Base-by-base conservation (phyloP, 1,139 yeast genomes). In the Nadsonia starkeyi-henricii region DNA sequence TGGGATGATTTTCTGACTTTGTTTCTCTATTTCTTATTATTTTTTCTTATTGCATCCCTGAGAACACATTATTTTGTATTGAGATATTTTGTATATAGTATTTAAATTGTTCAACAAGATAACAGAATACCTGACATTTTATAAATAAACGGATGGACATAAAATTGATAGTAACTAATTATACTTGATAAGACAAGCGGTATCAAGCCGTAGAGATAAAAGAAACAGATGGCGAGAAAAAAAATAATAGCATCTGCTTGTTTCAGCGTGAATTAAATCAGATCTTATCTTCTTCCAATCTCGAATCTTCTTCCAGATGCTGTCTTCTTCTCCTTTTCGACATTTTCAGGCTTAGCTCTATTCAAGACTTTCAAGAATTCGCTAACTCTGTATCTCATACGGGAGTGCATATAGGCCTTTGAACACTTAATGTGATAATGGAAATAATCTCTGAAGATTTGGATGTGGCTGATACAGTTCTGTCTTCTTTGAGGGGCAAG, bases 401-500 rank as follows among this genome's bases (percentile, higher is more conserved):
- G 80, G 51, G 96, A 86, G 68, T 91, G 99, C 84, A 91, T 81
- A 70, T 85, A 93, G 42, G 98, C 97, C 73, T 91, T 91, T 53
- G 96, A 88, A 66, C 96, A 89, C 69, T 91, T 91, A 71, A 91
- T 91, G 65, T 91, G 99, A 69, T 89, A 91, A 66, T 91, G 98
- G 82, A 91, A 89, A 68, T 89, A 91, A 64, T 88, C 93, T 68
- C 99, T 77, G 70, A 91, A 93, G 54, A 85, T 74, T 63, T 88
- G 89, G 60, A 91, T 84, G 65, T 85, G 95, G 42, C 93, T 79
- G 57, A 86, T 85, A 60, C 94, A 81, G 62, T 78, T 81, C 60
- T 88, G 89, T 62, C 86, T 76, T 57, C 85, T 79, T 55, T 82
- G 86, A 47, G 79, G 74, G 37, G 78, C 73, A 66, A 85, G 66